Conservation (phyloP, 73 alveolate species). For the Paramecium primaurelia region DNA sequence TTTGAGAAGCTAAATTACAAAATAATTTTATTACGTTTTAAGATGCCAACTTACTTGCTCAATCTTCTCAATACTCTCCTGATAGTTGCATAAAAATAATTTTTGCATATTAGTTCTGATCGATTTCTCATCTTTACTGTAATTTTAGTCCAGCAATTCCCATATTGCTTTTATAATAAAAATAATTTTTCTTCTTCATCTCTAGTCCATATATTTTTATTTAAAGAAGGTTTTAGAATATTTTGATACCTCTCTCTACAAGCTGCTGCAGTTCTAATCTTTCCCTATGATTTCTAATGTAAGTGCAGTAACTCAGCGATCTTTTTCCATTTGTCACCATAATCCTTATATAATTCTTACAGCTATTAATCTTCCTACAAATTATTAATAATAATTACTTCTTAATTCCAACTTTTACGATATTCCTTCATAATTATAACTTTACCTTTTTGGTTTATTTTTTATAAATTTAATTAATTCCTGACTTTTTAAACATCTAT, state of each 20-base stretch:
- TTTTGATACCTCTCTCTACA: conserved; percentile 11
- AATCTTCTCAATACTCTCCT: conserved; percentile 3
- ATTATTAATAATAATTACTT: background rate
- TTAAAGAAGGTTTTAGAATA: background rate
- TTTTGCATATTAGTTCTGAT: background rate
- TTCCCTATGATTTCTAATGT: background rate
- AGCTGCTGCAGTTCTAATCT: background rate
- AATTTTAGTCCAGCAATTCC: background rate
- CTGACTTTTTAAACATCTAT: background rate
- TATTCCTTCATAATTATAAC: background rate
- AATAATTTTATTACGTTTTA: background rate
- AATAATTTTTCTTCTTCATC: background rate
- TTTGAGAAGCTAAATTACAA: background rate
- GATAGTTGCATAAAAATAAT: background rate
- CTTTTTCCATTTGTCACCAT: background rate
- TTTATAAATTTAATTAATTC: background rate
- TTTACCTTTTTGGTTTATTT: background rate
- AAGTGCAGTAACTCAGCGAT: background rate
- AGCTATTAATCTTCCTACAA: background rate
- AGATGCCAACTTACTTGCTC: background rate
- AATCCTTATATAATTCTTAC: background rate
- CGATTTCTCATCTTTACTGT: background rate
- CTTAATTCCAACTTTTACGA: background rate
- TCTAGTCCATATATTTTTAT: background rate
- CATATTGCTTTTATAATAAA: background rate